Evolutionary conservation across 2,329 filamentous ascomycete genomes (phyloP).

Genomic region (Trichoderma afroharzianum): DNA sequence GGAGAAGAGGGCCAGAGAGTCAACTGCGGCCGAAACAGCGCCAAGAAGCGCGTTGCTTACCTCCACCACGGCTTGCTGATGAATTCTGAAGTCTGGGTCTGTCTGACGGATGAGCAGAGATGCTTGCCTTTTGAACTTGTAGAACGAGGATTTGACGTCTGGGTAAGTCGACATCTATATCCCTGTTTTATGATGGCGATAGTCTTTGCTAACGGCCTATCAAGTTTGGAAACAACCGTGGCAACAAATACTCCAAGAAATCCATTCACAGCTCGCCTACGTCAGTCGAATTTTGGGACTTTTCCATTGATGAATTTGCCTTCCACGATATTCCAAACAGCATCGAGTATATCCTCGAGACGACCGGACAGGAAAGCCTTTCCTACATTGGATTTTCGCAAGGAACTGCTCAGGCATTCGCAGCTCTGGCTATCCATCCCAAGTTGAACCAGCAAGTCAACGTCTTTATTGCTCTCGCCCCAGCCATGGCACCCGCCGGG

Average conservation of each 20-base stretch:
- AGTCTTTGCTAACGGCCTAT: neutral
- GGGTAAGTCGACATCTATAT: constrained; percentile 54
- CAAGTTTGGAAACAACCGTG: constrained; percentile 90
- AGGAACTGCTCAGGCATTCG: constrained; percentile 94
- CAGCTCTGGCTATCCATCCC: constrained; percentile 86
- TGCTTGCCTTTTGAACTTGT: constrained; percentile 86
- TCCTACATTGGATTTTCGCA: constrained; percentile 98
- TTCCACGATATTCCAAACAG: constrained; percentile 96
- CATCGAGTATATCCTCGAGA: constrained; percentile 84
- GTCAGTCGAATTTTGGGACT: constrained; percentile 85
- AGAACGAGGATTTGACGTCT: constrained; percentile 91
- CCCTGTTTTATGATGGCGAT: neutral
- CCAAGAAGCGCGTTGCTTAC: constrained; percentile 84
- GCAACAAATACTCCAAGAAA: constrained; percentile 99
- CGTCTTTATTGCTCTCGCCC: constrained; percentile 92
- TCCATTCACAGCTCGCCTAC: constrained; percentile 72
- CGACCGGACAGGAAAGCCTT: constrained; percentile 76
- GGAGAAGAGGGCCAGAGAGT: constrained; percentile 77
- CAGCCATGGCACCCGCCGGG: constrained; percentile 93
- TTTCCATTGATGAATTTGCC: constrained; percentile 97
- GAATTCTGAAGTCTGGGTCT: constrained; percentile 99
- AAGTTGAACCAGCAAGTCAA: constrained; percentile 89
- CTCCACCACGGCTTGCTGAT: constrained; percentile 94
- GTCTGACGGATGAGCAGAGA: constrained; percentile 78
- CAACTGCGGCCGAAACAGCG: constrained; percentile 64